phyloP scores from a whole-genome alignment of 345 rosid genomes.

The Sisymbrium altissimum region DNA sequence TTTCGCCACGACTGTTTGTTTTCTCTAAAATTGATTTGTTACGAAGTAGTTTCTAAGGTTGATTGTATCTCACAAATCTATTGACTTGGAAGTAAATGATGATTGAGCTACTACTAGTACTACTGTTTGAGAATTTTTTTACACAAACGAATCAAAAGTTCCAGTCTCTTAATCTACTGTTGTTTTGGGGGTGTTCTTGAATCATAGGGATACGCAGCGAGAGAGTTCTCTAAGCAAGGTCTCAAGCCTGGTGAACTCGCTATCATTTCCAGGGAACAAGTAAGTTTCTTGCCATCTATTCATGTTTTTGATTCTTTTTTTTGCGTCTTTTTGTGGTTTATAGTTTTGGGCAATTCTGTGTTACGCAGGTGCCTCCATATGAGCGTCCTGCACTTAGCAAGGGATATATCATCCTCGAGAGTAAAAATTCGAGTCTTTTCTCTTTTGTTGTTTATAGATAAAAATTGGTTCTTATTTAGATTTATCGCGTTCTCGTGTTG shows the following conservation, averaged over 20 bases:
- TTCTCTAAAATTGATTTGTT: no score
- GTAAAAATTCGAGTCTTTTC: neutral
- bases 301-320: neutral
- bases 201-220: constrained; percentile 70
- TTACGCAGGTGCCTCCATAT: constrained; percentile 60
- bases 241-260: constrained; percentile 79
- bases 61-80: no score
- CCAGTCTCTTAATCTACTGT: no score
- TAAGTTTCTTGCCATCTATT: neutral
- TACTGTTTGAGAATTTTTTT: no score
- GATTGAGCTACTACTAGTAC: no score
- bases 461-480: neutral
- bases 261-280: constrained; percentile 76
- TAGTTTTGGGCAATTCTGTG: neutral
- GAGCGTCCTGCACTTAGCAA: constrained; percentile 99
- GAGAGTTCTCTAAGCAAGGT: constrained; percentile 76
- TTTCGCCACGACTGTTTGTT: no score
- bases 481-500: neutral
- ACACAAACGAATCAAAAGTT: no score
- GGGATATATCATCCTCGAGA: constrained; percentile 70
- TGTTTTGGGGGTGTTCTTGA: neutral
- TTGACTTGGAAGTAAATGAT: no score
- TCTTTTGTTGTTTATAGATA: no score
- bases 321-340: neutral
- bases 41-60: no score